Percentiles rank a stretch among this genome's conserved stretches.
phyloP scores from a whole-genome alignment of 2,329 filamentous ascomycete species.

The Spiromastix sp. region DNA sequence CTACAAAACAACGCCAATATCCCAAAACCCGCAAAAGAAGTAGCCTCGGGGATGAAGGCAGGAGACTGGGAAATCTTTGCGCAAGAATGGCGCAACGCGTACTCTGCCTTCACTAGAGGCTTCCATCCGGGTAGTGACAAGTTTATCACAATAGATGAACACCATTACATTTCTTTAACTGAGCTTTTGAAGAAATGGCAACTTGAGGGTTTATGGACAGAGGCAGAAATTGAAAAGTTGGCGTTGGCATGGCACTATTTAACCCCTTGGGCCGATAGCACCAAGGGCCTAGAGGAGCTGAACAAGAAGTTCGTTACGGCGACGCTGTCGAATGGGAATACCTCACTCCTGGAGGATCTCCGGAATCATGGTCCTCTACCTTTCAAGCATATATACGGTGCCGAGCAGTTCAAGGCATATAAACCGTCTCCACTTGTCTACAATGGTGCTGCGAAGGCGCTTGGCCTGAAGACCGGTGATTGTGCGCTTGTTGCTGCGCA shows the following conservation, averaged over 20 bases:
- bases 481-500: slow-evolving; percentile 68
- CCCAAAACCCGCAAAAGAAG: slow-evolving; percentile 36
- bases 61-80: slow-evolving; percentile 56
- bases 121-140: slow-evolving; percentile 25
- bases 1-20: slow-evolving; percentile 40
- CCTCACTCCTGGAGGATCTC: slow-evolving; percentile 50
- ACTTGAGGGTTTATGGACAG: slow-evolving; percentile 50
- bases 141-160: slow-evolving; percentile 64
- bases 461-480: slow-evolving; percentile 45
- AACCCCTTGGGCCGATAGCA: slow-evolving; percentile 51
- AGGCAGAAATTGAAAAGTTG: slow-evolving; percentile 52
- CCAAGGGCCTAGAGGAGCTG: slow-evolving; percentile 43
- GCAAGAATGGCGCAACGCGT: slow-evolving; percentile 58
- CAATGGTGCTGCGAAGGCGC: slow-evolving; percentile 47
- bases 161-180: slow-evolving; percentile 55
- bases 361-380: slow-evolving; percentile 43
- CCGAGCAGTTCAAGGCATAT: slow-evolving; percentile 57
- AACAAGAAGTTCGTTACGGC: slow-evolving; percentile 45
- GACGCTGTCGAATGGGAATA: slow-evolving; percentile 62
- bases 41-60: slow-evolving; percentile 41
- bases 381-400: slow-evolving; percentile 50
- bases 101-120: slow-evolving; percentile 48
- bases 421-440: slow-evolving; percentile 58
- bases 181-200: slow-evolving; percentile 47
- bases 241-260: slow-evolving; percentile 59